These are phyloP conservation scores for Carex parvula DNA, from an alignment of 176 grass and related monocot genomes.

Conservation along the genomic window DNA sequence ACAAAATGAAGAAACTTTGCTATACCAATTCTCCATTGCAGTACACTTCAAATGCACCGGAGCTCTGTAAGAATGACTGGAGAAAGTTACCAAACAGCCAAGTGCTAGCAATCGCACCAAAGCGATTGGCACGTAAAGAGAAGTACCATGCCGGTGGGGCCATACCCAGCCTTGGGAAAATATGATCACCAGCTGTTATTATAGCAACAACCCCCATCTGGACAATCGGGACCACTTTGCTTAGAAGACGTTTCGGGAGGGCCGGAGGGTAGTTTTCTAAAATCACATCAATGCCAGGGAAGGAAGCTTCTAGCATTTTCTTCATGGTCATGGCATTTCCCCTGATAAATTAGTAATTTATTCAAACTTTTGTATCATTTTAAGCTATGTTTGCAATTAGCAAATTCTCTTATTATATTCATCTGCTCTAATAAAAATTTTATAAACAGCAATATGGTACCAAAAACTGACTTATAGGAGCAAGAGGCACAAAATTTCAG, in stretches of 20 bases:
- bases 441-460: background rate
- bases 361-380: background rate
- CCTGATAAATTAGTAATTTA: slow-evolving; percentile 39
- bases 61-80: slow-evolving; percentile 84
- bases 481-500: slow-evolving; percentile 82
- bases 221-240: slow-evolving; percentile 81
- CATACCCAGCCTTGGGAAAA: slow-evolving; percentile 94
- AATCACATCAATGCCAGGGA: slow-evolving; percentile 73
- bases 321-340: slow-evolving; percentile 89
- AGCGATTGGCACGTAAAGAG: slow-evolving; percentile 79
- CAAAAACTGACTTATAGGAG: slow-evolving; percentile 61
- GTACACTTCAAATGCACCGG: slow-evolving; percentile 95
- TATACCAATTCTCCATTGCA: slow-evolving; percentile 90
- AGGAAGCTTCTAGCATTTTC: slow-evolving; percentile 71
- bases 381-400: background rate
- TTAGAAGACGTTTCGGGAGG: slow-evolving; percentile 68
- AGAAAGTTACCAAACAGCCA: slow-evolving; percentile 85
- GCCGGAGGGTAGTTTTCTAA: slow-evolving; percentile 90
- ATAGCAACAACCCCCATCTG: slow-evolving; percentile 81
- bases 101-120: slow-evolving; percentile 84
- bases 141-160: slow-evolving; percentile 80
- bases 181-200: slow-evolving; percentile 87
- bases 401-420: slow-evolving; percentile 15
- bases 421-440: slow-evolving; percentile 12
- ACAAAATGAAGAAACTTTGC: slow-evolving; percentile 24